Evolutionary conservation across 805 yeast genomes (phyloP).

Genomic region (Candida vartiovaarae): DNA sequence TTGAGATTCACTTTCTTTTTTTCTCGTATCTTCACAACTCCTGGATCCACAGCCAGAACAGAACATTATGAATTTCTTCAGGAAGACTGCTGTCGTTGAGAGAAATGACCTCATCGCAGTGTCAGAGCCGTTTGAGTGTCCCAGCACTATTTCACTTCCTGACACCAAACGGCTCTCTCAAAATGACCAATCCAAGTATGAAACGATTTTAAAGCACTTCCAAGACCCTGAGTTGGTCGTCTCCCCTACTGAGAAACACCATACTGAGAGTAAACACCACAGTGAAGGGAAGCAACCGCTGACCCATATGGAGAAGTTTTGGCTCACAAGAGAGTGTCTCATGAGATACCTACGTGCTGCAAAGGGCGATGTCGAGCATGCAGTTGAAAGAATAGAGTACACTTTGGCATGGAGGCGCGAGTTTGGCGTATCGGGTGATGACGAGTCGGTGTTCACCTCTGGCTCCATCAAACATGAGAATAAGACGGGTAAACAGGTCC

Average conservation of each 20-base stretch:
- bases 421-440: conserved; percentile 61
- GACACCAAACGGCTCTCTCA: conserved; percentile 2
- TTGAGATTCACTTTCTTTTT: no score
- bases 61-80: conserved; percentile 8
- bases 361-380: conserved; percentile 76
- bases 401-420: conserved; percentile 90
- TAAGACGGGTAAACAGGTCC: conserved; percentile 85
- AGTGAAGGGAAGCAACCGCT: conserved; percentile 31
- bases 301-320: conserved; percentile 61
- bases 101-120: conserved; percentile 23
- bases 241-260: conserved; percentile 19
- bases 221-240: conserved; percentile 34
- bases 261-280: not conserved
- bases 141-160: conserved; percentile 41
- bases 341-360: conserved; percentile 86
- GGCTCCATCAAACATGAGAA: conserved; percentile 59
- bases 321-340: conserved; percentile 89
- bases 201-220: conserved; percentile 52
- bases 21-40: no score
- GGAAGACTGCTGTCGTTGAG: conserved; percentile 9
- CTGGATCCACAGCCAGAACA: not conserved
- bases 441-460: conserved; percentile 37
- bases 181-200: conserved; percentile 40
- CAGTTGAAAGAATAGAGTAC: conserved; percentile 63
- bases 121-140: conserved; percentile 45